phyloP scores from a whole-genome alignment of 2,329 filamentous ascomycete species.

The Aspergillus sojae region DNA sequence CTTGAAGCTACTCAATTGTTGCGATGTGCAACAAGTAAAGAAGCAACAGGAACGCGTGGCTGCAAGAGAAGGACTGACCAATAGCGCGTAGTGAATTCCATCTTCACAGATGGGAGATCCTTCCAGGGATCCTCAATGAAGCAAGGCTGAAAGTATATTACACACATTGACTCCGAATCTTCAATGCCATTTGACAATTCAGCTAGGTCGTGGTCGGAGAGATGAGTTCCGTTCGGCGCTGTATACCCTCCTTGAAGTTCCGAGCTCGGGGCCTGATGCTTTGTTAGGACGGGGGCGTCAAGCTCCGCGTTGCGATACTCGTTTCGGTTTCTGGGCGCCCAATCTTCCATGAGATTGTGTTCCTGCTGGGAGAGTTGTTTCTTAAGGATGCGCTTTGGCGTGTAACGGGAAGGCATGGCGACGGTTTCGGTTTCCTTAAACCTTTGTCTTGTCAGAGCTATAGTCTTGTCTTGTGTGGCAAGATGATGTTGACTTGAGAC shows the following conservation, averaged over 20 bases:
- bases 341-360: constrained; percentile 17
- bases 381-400: constrained; percentile 15
- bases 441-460: background rate
- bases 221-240: constrained; percentile 27
- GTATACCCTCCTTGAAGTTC: constrained; percentile 18
- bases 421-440: background rate
- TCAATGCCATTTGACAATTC: constrained; percentile 22
- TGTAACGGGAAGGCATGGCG: constrained; percentile 4
- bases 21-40: background rate
- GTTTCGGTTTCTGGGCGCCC: constrained; percentile 17
- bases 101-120: constrained; percentile 13
- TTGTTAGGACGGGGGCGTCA: background rate
- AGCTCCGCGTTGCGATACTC: constrained; percentile 5
- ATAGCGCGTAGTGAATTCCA: constrained; percentile 5
- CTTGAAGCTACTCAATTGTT: background rate
- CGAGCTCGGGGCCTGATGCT: constrained; percentile 11
- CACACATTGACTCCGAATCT: background rate
- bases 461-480: background rate
- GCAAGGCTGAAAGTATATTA: constrained; percentile 21
- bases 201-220: constrained; percentile 18
- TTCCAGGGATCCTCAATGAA: constrained; percentile 28
- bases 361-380: constrained; percentile 16
- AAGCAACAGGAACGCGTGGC: background rate
- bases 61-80: constrained; percentile 5
- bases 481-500: background rate